Percentiles rank a stretch among this genome's conserved stretches.
Conservation (phyloP, 1,284 basidiomycete genomes). For the Ustanciosporium gigantosporum region DNA sequence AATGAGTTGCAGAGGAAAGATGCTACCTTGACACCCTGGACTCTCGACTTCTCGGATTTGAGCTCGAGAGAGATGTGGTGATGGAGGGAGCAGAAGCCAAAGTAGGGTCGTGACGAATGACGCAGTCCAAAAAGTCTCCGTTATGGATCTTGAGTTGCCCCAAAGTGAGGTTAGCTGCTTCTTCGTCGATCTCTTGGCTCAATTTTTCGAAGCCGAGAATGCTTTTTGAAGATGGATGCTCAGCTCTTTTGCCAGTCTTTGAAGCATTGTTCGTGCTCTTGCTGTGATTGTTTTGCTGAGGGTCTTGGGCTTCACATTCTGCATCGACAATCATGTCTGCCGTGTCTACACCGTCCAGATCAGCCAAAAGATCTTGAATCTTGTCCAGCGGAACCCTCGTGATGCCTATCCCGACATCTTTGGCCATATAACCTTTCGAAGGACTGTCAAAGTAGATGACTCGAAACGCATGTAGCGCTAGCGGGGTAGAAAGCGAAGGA, state of each 20-base stretch:
- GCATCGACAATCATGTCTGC: constrained; percentile 12
- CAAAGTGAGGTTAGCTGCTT: constrained; percentile 28
- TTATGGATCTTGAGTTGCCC: constrained; percentile 18
- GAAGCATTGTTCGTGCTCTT: no score
- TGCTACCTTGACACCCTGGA: no score
- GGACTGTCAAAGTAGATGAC: constrained; percentile 13
- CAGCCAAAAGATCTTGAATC: constrained; percentile 20
- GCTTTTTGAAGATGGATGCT: no score
- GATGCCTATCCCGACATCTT: constrained; percentile 25
- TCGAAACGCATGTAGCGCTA: constrained; percentile 43
- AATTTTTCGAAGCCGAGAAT: constrained; percentile 14
- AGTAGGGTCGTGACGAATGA: constrained; percentile 25
- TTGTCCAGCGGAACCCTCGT: constrained; percentile 32
- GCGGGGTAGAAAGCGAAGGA: constrained; percentile 26
- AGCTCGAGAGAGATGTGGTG: no score
- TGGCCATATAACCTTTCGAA: constrained; percentile 8
- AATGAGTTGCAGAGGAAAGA: no score
- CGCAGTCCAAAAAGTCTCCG: constrained; percentile 41
- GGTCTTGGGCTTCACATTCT: background rate
- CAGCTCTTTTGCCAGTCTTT: no score
- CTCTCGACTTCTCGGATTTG: no score
- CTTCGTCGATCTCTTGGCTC: constrained; percentile 21
- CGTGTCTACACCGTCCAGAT: constrained; percentile 7
- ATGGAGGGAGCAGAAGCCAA: no score
- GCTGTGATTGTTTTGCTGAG: no score